Evolutionary conservation across 352 stramenopile genomes (phyloP), one percentile per base, ranked within the genome.

Genomic region (Phytophthora fragariae): DNA sequence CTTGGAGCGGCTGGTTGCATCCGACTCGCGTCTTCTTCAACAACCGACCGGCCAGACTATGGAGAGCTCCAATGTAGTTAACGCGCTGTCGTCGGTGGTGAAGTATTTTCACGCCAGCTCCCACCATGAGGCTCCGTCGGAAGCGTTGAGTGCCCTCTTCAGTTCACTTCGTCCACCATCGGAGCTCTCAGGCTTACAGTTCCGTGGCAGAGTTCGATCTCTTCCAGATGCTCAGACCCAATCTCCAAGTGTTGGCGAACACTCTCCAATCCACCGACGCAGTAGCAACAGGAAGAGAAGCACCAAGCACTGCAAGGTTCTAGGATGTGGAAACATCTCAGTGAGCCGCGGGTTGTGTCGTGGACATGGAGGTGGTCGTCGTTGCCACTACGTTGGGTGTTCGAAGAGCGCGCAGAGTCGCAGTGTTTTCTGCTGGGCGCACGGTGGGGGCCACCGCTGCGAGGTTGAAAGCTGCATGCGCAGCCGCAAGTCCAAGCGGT

Each of bases 381-480:
- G 81, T 15, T 92, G 85, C 46, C 80, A 83, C 39, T 61, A 81
- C 24, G 29, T 56, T 3, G 80, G 76, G 1, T 92, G 84, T 72
- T 57, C 62, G 8, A 87, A 89, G 37, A 79, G 83, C 11, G 82
- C 83, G 19, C 83, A 91, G 56, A 87, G 81, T 35, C 72, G 79
- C 15, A 86, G 81, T 19, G 72, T 85, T 14, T 84, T 81, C 33
- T 92, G 84, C 60, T 89, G 84, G 79, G 71, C 79, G 3, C 82
- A 92, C 64, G 84, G 84, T 17, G 84, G 84, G 10, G 83, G 84
- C 14, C 80, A 86, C 58, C 82, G 83, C 7, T 92, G 84, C 52
- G 80, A 88, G 61, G 81, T 84, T 12, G 72, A 83, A 44, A 69
- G 57, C 39, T 92, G 84, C 65, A 83, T 84, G 74, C 81, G 80